Conservation (phyloP, 2,329 filamentous ascomycete genomes). For the Epichloe amarillans region DNA sequence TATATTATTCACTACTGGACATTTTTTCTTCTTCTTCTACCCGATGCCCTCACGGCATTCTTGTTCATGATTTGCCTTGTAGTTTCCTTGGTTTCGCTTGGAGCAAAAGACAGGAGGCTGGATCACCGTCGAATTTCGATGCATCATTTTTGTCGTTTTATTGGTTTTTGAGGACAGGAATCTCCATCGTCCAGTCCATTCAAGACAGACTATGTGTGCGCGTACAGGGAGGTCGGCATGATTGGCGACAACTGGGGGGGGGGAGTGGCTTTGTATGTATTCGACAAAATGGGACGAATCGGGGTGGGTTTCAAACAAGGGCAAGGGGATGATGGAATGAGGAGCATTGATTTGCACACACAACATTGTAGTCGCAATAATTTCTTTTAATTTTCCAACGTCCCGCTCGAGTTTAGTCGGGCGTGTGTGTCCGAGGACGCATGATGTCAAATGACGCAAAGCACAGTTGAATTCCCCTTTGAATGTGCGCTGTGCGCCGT, state of each 20-base stretch:
- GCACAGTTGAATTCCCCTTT: too few relatives aligned
- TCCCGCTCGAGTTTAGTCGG: neutral
- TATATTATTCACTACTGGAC: neutral
- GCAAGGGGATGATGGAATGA: neutral
- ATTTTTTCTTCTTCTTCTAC: neutral
- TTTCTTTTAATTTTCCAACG: neutral
- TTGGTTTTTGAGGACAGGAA: neutral
- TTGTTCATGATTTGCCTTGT: neutral
- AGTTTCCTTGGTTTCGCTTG: neutral
- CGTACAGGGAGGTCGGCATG: neutral
- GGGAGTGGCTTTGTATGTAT: neutral
- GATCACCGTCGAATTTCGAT: conserved; percentile 1
- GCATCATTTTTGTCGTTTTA: neutral
- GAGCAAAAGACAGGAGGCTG: conserved; percentile 1
- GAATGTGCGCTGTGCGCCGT: too few relatives aligned
- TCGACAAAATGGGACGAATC: neutral
- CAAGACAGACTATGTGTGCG: neutral
- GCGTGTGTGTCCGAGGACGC: neutral
- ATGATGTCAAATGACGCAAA: too few relatives aligned
- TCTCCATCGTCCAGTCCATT: neutral
- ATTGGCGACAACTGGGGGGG: neutral
- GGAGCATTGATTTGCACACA: neutral
- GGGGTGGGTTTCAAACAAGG: neutral
- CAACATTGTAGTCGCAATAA: neutral
- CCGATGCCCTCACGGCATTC: neutral